phyloP scores from a whole-genome alignment of 2,329 filamentous ascomycete genomes.

The Tympanopsis confertula region DNA sequence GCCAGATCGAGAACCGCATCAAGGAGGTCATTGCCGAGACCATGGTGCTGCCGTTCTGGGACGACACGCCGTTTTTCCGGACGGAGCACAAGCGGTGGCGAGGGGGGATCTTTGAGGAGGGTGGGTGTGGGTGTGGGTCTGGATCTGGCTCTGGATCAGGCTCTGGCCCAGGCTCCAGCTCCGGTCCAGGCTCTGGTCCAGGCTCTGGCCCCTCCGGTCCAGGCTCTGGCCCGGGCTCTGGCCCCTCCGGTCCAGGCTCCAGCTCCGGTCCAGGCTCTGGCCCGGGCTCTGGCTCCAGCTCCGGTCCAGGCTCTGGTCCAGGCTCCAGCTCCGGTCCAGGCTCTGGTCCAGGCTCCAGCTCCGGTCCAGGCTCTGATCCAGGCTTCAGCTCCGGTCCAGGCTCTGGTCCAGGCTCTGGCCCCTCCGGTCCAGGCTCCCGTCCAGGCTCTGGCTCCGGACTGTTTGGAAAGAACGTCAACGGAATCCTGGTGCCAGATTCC shows the following conservation, averaged over 20 bases:
- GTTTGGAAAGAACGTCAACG: background rate
- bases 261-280: slow-evolving; percentile 27
- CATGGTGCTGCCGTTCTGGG: slow-evolving; percentile 86
- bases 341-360: slow-evolving; percentile 23
- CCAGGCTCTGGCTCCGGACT: background rate
- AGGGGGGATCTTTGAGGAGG: slow-evolving; percentile 68
- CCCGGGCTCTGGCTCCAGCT: slow-evolving; percentile 7
- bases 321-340: slow-evolving; percentile 17
- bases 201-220: slow-evolving; percentile 5
- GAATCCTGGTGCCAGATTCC: too few relatives aligned
- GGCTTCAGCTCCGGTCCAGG: slow-evolving; percentile 32
- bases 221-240: background rate
- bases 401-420: slow-evolving; percentile 10
- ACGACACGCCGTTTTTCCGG: slow-evolving; percentile 82
- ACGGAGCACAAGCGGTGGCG: slow-evolving; percentile 69
- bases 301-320: background rate
- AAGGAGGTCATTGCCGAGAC: slow-evolving; percentile 90
- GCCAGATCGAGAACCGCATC: slow-evolving; percentile 89
- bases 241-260: slow-evolving; percentile 23
- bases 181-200: slow-evolving; percentile 24
- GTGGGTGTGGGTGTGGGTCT: slow-evolving; percentile 32
- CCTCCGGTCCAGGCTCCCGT: background rate
- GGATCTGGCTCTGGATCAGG: slow-evolving; percentile 21
- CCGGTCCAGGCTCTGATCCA: slow-evolving; percentile 25
- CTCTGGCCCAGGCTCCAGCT: slow-evolving; percentile 30